A percentile compares a stretch with the other conserved stretches of the same genome.
Evolutionary conservation across 805 yeast genomes (phyloP).

Genomic region (Ogataea methanolica): DNA sequence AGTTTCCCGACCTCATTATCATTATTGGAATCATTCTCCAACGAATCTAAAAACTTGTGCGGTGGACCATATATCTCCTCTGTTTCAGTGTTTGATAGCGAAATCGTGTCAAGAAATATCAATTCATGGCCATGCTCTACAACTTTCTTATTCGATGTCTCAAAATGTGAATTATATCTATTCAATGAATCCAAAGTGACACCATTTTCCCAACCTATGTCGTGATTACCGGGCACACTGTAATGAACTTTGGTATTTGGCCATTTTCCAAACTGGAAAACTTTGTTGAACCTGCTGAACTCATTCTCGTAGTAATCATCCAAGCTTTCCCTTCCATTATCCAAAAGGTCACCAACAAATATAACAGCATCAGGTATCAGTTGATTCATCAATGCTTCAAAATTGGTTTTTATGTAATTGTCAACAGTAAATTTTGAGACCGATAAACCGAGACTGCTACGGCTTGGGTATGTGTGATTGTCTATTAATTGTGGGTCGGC

Average conservation of each 20-base stretch:
- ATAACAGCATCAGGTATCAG: slow-evolving; percentile 73
- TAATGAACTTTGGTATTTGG: slow-evolving; percentile 32
- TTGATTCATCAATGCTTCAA: slow-evolving; percentile 50
- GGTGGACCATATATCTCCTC: slow-evolving; percentile 44
- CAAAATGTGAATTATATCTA: slow-evolving; percentile 71
- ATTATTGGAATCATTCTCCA: slow-evolving; percentile 24
- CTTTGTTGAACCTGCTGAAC: slow-evolving; percentile 56
- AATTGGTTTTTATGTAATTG: slow-evolving; percentile 71
- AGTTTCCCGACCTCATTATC: slow-evolving; percentile 7
- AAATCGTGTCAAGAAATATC: slow-evolving; percentile 77
- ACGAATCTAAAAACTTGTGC: slow-evolving; percentile 42
- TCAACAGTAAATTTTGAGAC: slow-evolving; percentile 66
- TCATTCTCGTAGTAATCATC: slow-evolving; percentile 62
- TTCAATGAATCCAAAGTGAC: slow-evolving; percentile 51
- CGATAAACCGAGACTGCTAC: slow-evolving; percentile 35
- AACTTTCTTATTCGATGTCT: slow-evolving; percentile 54
- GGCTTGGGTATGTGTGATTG: slow-evolving; percentile 81
- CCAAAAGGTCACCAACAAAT: slow-evolving; percentile 88
- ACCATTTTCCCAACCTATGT: slow-evolving; percentile 85
- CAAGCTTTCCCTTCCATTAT: slow-evolving; percentile 89
- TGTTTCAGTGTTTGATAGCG: slow-evolving; percentile 59
- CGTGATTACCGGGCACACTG: slow-evolving; percentile 86
- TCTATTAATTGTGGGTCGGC: slow-evolving; percentile 98
- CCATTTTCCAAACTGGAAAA: slow-evolving; percentile 50
- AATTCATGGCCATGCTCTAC: slow-evolving; percentile 67